Percentiles rank a stretch among this genome's conserved stretches.
Conservation (phyloP, 2,329 filamentous ascomycete genomes). For the Graphiopsis chlorocephala region DNA sequence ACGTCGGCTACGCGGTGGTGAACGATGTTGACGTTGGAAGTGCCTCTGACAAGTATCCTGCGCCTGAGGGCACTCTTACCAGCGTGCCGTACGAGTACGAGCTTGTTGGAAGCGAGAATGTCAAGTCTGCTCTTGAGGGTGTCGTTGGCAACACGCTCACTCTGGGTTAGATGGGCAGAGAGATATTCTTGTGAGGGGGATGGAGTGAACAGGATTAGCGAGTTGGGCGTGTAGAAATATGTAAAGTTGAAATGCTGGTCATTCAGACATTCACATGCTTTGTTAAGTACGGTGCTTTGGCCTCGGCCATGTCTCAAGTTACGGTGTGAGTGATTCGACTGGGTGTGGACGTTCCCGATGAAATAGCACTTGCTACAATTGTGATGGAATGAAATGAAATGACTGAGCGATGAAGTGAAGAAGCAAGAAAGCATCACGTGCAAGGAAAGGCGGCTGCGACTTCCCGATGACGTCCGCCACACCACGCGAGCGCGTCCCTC, state of each 20-base stretch:
- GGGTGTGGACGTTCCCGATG: no score
- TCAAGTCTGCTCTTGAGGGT: slow-evolving; percentile 40
- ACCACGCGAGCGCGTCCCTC: not conserved
- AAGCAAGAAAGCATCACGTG: not conserved
- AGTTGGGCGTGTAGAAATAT: not conserved
- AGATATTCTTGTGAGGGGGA: no score
- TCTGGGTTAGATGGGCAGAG: slow-evolving; percentile 22
- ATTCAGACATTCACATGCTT: not conserved
- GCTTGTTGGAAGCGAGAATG: slow-evolving; percentile 34
- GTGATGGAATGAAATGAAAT: not conserved
- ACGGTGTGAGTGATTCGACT: not conserved
- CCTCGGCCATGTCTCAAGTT: not conserved
- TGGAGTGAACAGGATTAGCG: not conserved
- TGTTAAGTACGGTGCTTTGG: not conserved
- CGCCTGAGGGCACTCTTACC: slow-evolving; percentile 34
- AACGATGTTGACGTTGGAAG: slow-evolving; percentile 35
- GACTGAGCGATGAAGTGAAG: not conserved
- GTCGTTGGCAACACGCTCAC: slow-evolving; percentile 39
- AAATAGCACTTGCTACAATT: no score
- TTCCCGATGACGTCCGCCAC: not conserved
- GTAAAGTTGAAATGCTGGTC: not conserved
- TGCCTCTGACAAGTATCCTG: slow-evolving; percentile 29
- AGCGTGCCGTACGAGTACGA: slow-evolving; percentile 36
- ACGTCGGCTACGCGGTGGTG: slow-evolving; percentile 37
- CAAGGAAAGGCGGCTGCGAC: not conserved